These are phyloP conservation scores for Lachancea kluyveri DNA, from an alignment of 805 yeast species.

Conservation along the genomic window DNA sequence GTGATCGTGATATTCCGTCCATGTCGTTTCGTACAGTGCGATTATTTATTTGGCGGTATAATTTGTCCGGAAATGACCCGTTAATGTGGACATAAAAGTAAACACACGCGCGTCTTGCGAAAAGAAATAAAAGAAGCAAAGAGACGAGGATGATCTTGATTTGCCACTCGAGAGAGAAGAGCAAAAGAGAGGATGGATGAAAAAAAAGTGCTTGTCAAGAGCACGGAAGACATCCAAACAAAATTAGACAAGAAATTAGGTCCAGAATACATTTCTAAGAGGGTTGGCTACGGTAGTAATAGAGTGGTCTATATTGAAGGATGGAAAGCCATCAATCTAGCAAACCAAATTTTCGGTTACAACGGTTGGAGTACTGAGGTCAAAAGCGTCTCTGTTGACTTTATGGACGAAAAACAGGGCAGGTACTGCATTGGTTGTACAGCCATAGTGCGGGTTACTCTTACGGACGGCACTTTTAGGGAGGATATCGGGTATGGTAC, in stretches of 20 bases:
- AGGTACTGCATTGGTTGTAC: conserved; percentile 61
- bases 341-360: conserved; percentile 77
- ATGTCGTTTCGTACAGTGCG: too few relatives aligned
- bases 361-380: conserved; percentile 80
- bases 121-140: too few relatives aligned
- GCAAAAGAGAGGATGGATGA: conserved; percentile 27
- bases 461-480: conserved; percentile 70
- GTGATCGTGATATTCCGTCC: too few relatives aligned
- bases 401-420: conserved; percentile 56
- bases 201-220: conserved; percentile 10
- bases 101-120: too few relatives aligned
- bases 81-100: too few relatives aligned
- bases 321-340: conserved; percentile 74
- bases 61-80: too few relatives aligned
- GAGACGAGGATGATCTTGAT: too few relatives aligned
- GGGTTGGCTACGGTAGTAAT: conserved; percentile 70
- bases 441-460: conserved; percentile 64
- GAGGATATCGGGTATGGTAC: conserved; percentile 87
- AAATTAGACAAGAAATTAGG: conserved; percentile 49
- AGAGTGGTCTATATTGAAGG: conserved; percentile 74
- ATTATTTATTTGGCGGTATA: too few relatives aligned
- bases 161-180: too few relatives aligned
- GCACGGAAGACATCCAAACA: conserved; percentile 30
- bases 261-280: conserved; percentile 68
- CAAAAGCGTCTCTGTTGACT: conserved; percentile 59